Base-by-base conservation (phyloP, 2,329 filamentous ascomycete genomes). In the Lachnellula arida region DNA sequence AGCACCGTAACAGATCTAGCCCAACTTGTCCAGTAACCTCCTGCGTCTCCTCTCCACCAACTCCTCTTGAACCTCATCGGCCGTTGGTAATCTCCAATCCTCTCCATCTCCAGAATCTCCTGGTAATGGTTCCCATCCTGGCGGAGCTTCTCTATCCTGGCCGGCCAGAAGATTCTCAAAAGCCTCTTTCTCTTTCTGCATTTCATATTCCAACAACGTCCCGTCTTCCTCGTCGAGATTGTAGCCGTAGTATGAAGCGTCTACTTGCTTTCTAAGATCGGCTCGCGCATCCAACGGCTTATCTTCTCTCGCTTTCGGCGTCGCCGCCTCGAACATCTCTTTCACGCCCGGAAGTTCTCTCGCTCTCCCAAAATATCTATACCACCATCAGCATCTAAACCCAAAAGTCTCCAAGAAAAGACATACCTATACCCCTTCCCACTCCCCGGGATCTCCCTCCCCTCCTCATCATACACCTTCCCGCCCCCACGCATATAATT, bases 231-330 rank as follows among this genome's bases (percentile, higher is more conserved):
- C 92, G 64, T 92, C 90, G 7, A 92, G 81, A 59, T 91, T 92
- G 72, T 96, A 99, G 42, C 94, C 94, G 72, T 97, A 99, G 73
- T 99, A 99, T 34, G 86, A 88, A 12, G 94, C 94, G 73, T 99
- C 91, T 8, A 99, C 92, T 64, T 86, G 82, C 73, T 82, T 85
- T 58, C 86, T 75, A 64, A 91, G 70, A 65, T 91, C 88, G 50
- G 84, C 83, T 64, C 88, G 79, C 58, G 81, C 44, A 67, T 90
- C 87, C 8, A 84, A 73, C 2, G 85, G 81, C 67, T 85, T 86
- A 57, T 85, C 80, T 3, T 77, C 78, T 50, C 77, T 76, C n/a
- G 73, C 71, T 61, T 80, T 76, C 61, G 78, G 76, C 49, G 79
- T 79, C 0, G 89, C 88, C 0, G 88, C 87, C 67, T 96, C 92